A percentile compares a stretch with the other conserved stretches of the same genome.
These are phyloP conservation scores for Hymenoscyphus occultus DNA, from an alignment of 2,329 filamentous ascomycete species.

Conservation along the genomic window DNA sequence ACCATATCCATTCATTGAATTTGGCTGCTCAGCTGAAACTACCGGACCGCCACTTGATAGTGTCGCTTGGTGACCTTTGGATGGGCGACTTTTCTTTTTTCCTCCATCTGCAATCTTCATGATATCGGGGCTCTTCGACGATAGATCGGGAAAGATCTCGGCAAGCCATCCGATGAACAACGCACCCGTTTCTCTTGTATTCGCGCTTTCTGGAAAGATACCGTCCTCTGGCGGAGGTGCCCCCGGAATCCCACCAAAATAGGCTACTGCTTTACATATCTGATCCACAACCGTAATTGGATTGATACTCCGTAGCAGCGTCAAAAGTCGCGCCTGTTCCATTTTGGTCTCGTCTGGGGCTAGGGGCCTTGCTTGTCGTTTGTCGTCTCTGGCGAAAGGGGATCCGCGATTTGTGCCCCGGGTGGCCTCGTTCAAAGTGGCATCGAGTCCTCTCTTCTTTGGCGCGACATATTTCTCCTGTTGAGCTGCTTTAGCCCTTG, in stretches of 20 bases:
- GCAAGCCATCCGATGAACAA: conserved; percentile 60
- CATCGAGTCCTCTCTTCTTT: conserved; percentile 33
- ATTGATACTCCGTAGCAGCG: conserved; percentile 53
- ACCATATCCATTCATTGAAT: conserved; percentile 34
- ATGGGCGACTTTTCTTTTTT: conserved; percentile 31
- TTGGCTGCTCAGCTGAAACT: conserved; percentile 26
- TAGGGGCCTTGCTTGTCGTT: conserved; percentile 35
- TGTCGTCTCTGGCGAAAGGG: conserved; percentile 32
- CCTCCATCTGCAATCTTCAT: conserved; percentile 24
- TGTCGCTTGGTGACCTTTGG: conserved; percentile 23
- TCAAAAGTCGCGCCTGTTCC: conserved; percentile 59
- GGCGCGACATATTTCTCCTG: conserved; percentile 52
- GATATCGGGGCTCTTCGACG: conserved; percentile 11
- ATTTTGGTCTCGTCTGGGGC: conserved; percentile 51
- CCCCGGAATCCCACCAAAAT: conserved; percentile 59
- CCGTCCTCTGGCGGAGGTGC: conserved; percentile 49
- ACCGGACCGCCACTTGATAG: conserved; percentile 10
- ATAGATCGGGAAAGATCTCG: conserved; percentile 55
- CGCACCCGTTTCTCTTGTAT: conserved; percentile 54
- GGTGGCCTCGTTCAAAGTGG: conserved; percentile 23
- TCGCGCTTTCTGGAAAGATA: conserved; percentile 54
- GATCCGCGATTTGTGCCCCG: conserved; percentile 24
- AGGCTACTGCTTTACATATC: conserved; percentile 60
- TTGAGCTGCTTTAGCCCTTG: conserved; percentile 55
- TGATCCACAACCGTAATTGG: conserved; percentile 58